Percentiles rank a stretch among this genome's conserved stretches.
phyloP scores from a whole-genome alignment of 495 filamentous ascomycete species.

The Xylaria scruposa region DNA sequence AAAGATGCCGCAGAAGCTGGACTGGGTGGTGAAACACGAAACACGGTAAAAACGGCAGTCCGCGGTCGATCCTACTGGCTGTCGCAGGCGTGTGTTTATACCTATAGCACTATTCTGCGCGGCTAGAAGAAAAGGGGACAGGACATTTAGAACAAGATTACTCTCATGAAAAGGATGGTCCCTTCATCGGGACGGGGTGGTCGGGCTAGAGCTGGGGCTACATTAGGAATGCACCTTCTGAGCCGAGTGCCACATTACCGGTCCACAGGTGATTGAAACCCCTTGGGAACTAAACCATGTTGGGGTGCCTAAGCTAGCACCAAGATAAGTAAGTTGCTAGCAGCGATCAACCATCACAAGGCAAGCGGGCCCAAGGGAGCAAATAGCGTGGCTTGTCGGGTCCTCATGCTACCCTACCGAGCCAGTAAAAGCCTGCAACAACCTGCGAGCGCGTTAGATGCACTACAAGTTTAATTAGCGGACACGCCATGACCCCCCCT shows the following conservation, averaged over 20 bases:
- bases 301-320: not conserved
- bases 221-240: constrained; percentile 2
- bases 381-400: constrained; percentile 14
- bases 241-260: constrained; percentile 14
- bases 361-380: not conserved
- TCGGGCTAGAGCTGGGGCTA: not conserved
- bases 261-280: constrained; percentile 10
- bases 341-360: constrained; percentile 6
- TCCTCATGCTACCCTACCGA: constrained; percentile 9
- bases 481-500: not conserved
- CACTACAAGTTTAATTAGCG: constrained; percentile 6
- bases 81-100: not conserved
- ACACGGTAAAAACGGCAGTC: constrained; percentile 15
- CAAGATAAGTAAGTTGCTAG: not conserved
- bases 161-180: constrained; percentile 5
- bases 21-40: constrained; percentile 22
- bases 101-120: not conserved
- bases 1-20: not conserved
- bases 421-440: not conserved
- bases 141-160: constrained; percentile 2
- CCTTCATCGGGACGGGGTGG: constrained; percentile 1
- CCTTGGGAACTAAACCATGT: not conserved
- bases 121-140: constrained; percentile 8
- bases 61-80: not conserved
- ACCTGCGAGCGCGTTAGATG: not conserved